Base-by-base conservation (phyloP, 495 filamentous ascomycete genomes). In the Chaetomidium leptoderma region DNA sequence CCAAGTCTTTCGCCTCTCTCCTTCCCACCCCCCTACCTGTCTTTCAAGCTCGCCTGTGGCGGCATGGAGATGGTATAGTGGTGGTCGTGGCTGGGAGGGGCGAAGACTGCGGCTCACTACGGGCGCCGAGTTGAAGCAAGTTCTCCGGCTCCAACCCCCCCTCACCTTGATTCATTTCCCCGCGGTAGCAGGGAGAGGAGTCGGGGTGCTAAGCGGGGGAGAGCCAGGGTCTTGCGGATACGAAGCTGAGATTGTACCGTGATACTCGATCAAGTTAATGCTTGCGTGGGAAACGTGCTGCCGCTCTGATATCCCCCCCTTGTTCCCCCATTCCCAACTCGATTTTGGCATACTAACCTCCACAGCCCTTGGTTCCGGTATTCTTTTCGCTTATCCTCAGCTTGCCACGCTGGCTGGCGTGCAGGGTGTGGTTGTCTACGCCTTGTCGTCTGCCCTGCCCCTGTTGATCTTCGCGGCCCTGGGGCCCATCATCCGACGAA, bases 221-320 rank as follows among this genome's bases (percentile, higher is more conserved):
- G 61, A 73, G 54, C 64, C 58, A 35, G 51, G 32, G 56, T 37
- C 53, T 58, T 72, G 72, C 53, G 60, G 66, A 79, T 70, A 81
- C 71, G 82, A 89, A 81, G 87, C 87, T 91, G 87, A 91, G 87
- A 90, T 83, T 82, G 84, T 80, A 91, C 87, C 88, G 86, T 89
- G 75, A 86, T 80, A 91, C 88, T 90, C 88, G 88, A 90, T 86
- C 88, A 90, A 90, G 87, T 86, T 90, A 91, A 91, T 87, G 83
- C 88, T 90, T 91, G 87, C 87, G 88, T 90, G 88, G 82, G 87
- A 84, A 91, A 88, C 68, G 86, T 90, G 87, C 85, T 90, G 88
- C 87, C 88, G 86, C 86, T 86, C 76, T 70, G 66, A 74, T 74
- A 66, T 63, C 64, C 64, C 62, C 61, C 61, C 55, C 59, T 64